Base-by-base conservation (phyloP, 1,139 yeast genomes). In the Yamadazyma oceani region DNA sequence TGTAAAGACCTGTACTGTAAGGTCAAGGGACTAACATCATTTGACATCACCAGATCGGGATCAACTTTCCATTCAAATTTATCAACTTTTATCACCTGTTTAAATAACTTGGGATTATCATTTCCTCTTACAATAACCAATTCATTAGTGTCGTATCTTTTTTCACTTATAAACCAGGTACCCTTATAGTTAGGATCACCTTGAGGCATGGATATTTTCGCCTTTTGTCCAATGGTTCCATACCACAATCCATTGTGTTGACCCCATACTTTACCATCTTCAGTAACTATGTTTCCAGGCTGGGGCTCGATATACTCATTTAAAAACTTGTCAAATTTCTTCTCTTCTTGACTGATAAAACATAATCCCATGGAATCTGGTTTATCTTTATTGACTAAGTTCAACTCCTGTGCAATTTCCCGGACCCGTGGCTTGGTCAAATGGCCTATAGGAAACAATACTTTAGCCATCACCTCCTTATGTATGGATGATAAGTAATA, bases 351-450 rank as follows among this genome's bases (percentile, higher is more conserved):
- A 39, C 83, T 79, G 7, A 92, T 97, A 66, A 92, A 92, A 57
- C 99, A 92, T 10, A 92, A 69, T 0, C 99, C 99, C 55, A 88
- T 96, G 0, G 97, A 88, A 55, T 92, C 99, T 0, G 89, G 94
- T 52, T 90, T 90, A 13, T 65, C 58, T 1, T 92, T 88, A 1
- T 86, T 82, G 1, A 80, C 78, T 12, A 94, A 63, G 3, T 64
- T 53, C 37, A 64, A 61, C 1, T 64, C 51, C n/a, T 55, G 47
- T 0, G 98, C 97, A 31, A 85, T 49, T 19, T 69, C 62, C 17
- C 98, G 64, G 1, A 90, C 82, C 48, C 83, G 75, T 0, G 90
- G 86, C 58, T 92, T 92, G 13, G 79, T 68, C 41, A 76, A 70
- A 49, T 80, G 81, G 0, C 97, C 95, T 12, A 92, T 73, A 0